A percentile compares a stretch with the other conserved stretches of the same genome.
These are phyloP conservation scores for Knufia petricola DNA, from an alignment of 2,329 filamentous ascomycete genomes.

Conservation along the genomic window DNA sequence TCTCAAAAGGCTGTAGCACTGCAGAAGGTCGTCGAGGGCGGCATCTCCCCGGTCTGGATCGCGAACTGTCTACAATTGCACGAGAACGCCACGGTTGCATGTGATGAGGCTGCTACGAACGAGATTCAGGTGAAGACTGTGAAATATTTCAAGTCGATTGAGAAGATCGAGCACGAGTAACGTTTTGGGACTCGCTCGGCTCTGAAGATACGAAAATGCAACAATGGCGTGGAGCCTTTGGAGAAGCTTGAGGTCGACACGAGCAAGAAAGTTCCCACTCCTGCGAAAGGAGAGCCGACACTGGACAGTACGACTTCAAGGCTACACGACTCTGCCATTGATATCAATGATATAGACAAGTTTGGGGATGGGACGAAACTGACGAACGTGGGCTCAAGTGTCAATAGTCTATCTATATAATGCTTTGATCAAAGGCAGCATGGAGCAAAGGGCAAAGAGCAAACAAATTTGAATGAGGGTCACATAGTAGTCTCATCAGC, in stretches of 20 bases:
- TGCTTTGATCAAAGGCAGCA: too few species aligned
- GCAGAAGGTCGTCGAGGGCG: slow-evolving; percentile 70
- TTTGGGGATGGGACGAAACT: slow-evolving; percentile 24
- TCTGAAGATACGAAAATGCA: slow-evolving; percentile 9
- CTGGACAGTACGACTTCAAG: slow-evolving; percentile 42
- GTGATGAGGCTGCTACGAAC: slow-evolving; percentile 68
- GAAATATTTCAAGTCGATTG: slow-evolving; percentile 63
- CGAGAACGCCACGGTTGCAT: slow-evolving; percentile 70
- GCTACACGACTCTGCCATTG: slow-evolving; percentile 36
- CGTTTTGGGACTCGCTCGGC: background rate
- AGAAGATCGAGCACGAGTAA: slow-evolving; percentile 42
- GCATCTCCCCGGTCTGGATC: slow-evolving; percentile 86
- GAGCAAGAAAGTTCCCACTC: slow-evolving; percentile 25
- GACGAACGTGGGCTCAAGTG: slow-evolving; percentile 35
- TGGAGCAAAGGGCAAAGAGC: too few species aligned
- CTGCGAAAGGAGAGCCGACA: slow-evolving; percentile 36
- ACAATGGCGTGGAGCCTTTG: slow-evolving; percentile 19
- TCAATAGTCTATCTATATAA: slow-evolving; percentile 16
- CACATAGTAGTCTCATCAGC: background rate
- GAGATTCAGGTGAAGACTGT: slow-evolving; percentile 67
- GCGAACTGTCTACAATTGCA: slow-evolving; percentile 72
- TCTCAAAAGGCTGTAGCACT: slow-evolving; percentile 72
- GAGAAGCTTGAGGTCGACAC: slow-evolving; percentile 39
- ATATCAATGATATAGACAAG: slow-evolving; percentile 33
- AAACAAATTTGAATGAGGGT: too few species aligned